Percentiles rank a stretch among this genome's conserved stretches.
These are phyloP conservation scores for Podochytrium sp. DNA, from an alignment of 192 early-diverging fungal genomes.

Conservation along the genomic window DNA sequence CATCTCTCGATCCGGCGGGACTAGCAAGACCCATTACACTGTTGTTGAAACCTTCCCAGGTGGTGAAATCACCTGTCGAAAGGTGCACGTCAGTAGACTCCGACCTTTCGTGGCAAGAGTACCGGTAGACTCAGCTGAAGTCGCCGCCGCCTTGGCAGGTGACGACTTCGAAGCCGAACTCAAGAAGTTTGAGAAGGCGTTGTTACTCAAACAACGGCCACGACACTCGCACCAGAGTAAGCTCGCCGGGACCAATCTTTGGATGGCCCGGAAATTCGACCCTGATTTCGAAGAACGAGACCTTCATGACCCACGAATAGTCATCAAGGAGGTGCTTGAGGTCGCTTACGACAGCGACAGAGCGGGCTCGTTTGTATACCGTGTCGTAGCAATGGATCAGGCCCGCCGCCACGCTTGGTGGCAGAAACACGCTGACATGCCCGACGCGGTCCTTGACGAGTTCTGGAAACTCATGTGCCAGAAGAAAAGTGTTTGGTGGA, in stretches of 20 bases:
- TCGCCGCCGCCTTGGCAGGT: background rate
- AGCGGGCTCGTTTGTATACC: background rate
- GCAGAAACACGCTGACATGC: background rate
- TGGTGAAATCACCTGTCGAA: background rate
- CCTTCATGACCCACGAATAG: background rate
- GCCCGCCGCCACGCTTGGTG: background rate
- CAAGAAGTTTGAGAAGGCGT: background rate
- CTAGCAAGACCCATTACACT: background rate
- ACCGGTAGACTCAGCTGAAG: conserved; percentile 5
- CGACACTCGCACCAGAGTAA: background rate
- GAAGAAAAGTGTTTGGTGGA: background rate
- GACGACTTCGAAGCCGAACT: background rate
- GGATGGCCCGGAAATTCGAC: background rate
- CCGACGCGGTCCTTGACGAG: background rate
- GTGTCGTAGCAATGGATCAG: background rate
- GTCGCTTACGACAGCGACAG: background rate
- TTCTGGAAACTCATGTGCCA: background rate
- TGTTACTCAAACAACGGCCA: background rate
- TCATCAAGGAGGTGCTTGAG: background rate
- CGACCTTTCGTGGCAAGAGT: background rate
- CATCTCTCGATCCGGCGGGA: background rate
- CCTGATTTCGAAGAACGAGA: background rate
- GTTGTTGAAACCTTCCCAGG: conserved; percentile 6
- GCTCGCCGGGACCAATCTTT: background rate
- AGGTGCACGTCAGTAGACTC: background rate